Conservation (phyloP, 2,329 filamentous ascomycete species). For the Botryosphaeria dothidea region DNA sequence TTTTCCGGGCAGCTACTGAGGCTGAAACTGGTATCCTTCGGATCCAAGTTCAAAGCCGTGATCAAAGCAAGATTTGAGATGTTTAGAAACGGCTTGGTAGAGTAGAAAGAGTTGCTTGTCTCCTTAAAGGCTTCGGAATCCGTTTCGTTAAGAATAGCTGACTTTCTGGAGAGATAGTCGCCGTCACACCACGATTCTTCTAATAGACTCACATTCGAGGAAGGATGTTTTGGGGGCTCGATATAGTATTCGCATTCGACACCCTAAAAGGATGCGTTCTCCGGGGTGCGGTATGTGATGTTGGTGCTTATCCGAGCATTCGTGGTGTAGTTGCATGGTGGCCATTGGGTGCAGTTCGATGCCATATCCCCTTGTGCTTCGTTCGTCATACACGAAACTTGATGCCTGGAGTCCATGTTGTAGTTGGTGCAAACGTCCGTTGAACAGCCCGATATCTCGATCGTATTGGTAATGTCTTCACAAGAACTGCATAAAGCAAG, state of each 20-base stretch:
- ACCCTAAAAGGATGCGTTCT: not conserved
- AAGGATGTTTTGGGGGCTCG: not conserved
- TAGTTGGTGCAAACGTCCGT: not conserved
- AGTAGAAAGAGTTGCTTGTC: no score
- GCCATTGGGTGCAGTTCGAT: not conserved
- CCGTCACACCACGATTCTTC: not conserved
- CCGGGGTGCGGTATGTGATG: not conserved
- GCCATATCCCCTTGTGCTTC: not conserved
- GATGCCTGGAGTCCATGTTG: no score
- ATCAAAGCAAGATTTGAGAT: no score
- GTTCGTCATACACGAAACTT: not conserved
- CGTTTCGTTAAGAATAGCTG: no score
- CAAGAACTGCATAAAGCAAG: constrained; percentile 21
- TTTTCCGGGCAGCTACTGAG: not conserved
- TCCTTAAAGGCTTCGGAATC: no score
- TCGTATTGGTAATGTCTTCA: constrained; percentile 1
- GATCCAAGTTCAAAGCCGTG: no score
- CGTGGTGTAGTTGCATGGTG: not conserved
- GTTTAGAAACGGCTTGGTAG: no score
- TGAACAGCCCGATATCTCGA: not conserved
- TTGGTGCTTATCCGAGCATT: not conserved
- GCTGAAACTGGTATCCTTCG: not conserved
- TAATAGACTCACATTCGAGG: not conserved
- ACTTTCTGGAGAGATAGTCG: no score
- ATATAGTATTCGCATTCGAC: not conserved